Evolutionary conservation across 1,139 yeast genomes (phyloP), one percentile per base, ranked within the genome.

Genomic region (Saccharomycopsis phalli): DNA sequence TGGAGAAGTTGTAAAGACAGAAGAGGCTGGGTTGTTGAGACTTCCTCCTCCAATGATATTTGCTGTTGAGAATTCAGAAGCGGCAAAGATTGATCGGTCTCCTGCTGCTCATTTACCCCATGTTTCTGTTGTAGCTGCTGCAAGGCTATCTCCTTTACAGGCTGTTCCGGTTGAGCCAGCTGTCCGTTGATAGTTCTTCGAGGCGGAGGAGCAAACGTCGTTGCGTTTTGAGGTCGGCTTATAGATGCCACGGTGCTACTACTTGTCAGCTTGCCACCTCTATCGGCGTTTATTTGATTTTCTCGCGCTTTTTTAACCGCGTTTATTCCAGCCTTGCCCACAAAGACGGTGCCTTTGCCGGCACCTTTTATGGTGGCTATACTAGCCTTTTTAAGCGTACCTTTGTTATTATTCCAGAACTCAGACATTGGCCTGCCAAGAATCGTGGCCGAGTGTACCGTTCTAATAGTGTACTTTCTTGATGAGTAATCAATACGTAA

Each of bases 191-290:
- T 54, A 53, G 40, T 40, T 57, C 56, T 63, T 4, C 11, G 62
- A 1, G 81, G 81, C 1, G 81, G 81, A 1, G 78, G 68, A 10
- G 80, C 77, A 44, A 74, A 65, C 10, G 58, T 44, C 3, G 53
- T 50, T 6, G 74, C 68, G 47, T 69, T n/a, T n/a, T n/a, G n/a
- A n/a, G n/a, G n/a, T n/a, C n/a, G n/a, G n/a, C 4, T 37, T 35
- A 2, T 40, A 44, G 20, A 42, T 37, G 18, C 41, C 47, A 16
- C 41, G 37, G 18, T 50, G 54, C 31, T 40, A 44, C 31, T 38
- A 46, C 28, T 42, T 52, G 22, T 47, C 30, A 49, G 54, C 36
- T 40, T 45, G 36, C 45, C 35, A 37, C 51, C 47, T 29, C 50
- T 47, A 29, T 37, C 44, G 30, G 44, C 47, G 22, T 7, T 30